phyloP scores from a whole-genome alignment of 768 basidiomycete species.

The Xerocomellus intermedius region DNA sequence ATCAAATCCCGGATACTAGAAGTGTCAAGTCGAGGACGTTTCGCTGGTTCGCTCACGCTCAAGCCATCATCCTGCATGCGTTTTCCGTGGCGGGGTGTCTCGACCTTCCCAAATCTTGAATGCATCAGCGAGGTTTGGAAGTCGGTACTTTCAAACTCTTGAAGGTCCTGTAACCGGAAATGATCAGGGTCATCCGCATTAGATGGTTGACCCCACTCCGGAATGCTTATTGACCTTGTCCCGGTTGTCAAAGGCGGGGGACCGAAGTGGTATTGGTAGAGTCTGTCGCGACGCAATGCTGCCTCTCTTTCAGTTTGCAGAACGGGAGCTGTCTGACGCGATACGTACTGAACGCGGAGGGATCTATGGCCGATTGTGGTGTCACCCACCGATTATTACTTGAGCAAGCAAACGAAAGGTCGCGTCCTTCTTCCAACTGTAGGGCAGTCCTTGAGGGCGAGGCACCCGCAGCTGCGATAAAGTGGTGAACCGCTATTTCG shows the following conservation, averaged over 20 bases:
- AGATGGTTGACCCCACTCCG: constrained; percentile 41
- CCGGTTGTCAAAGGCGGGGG: constrained; percentile 15
- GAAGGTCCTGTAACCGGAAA: constrained; percentile 38
- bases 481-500: constrained; percentile 24
- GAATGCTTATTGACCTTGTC: constrained; percentile 3
- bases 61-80: background rate
- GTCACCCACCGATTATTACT: constrained; percentile 17
- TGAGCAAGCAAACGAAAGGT: constrained; percentile 19
- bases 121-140: constrained; percentile 16
- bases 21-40: constrained; percentile 37
- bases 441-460: background rate
- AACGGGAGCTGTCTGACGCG: background rate
- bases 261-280: constrained; percentile 24
- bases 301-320: constrained; percentile 8
- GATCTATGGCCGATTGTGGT: constrained; percentile 10
- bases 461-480: constrained; percentile 4
- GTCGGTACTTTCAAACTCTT: constrained; percentile 43
- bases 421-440: constrained; percentile 20
- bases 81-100: constrained; percentile 6
- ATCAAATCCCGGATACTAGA: constrained; percentile 39
- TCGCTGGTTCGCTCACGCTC: constrained; percentile 19
- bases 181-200: constrained; percentile 35
- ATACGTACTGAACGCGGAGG: constrained; percentile 24
- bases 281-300: constrained; percentile 16
- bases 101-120: background rate